phyloP scores from a whole-genome alignment of 257 asterid species.

The Asclepias syriaca region DNA sequence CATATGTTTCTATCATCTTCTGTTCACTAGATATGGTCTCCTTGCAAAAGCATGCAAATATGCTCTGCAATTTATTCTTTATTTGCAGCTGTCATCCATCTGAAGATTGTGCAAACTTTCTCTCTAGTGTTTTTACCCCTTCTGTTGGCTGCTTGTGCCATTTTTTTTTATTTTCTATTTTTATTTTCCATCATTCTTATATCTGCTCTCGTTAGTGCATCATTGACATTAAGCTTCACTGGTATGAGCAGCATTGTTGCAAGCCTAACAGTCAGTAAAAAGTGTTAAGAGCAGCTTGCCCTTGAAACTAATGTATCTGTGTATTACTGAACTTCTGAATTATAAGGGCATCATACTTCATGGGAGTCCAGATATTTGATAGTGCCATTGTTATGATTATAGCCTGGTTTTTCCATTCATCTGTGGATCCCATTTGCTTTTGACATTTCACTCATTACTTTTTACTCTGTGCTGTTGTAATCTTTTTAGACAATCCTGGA shows the following conservation, averaged over 20 bases:
- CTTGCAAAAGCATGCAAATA: neutral
- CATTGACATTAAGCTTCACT: neutral
- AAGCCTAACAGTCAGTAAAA: neutral
- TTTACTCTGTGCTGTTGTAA: slow-evolving; percentile 1
- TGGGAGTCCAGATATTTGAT: neutral
- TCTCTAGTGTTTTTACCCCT: neutral
- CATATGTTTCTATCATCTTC: neutral
- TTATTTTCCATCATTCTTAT: neutral
- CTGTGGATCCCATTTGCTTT: slow-evolving; percentile 2
- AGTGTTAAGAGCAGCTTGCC: neutral
- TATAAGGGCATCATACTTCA: neutral
- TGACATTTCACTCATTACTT: neutral
- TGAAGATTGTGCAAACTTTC: neutral
- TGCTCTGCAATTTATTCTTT: neutral
- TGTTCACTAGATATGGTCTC: neutral
- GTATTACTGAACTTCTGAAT: neutral
- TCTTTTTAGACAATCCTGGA: slow-evolving; percentile 66
- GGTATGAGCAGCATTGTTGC: neutral
- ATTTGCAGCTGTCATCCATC: neutral
- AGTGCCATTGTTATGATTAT: neutral
- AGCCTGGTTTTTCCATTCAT: neutral
- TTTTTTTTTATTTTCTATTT: neutral
- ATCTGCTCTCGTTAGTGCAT: neutral
- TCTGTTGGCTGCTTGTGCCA: neutral
- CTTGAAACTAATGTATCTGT: neutral